Conservation (phyloP, 331 rosid species). For the Prunus yedoensis region DNA sequence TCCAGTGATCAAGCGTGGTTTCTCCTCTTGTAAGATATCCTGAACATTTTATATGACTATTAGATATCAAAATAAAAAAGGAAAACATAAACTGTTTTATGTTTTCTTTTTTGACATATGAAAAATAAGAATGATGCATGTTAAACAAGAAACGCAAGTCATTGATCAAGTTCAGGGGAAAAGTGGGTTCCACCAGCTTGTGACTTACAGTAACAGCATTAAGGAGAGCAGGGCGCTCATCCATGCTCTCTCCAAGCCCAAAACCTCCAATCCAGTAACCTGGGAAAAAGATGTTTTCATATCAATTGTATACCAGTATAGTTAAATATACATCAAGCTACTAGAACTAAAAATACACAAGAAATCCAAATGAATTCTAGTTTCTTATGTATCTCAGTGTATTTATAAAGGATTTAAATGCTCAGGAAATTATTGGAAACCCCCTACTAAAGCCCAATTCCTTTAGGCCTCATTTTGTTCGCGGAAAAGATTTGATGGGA, state of each 20-base stretch:
- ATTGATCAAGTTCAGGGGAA: not conserved
- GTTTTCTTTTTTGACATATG: not conserved
- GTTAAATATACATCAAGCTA: not conserved
- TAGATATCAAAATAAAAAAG: not conserved
- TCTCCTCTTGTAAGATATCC: slow-evolving; percentile 75
- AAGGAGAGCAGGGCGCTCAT: slow-evolving; percentile 78
- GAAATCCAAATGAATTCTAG: not conserved
- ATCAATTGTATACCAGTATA: not conserved
- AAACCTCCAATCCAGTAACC: slow-evolving; percentile 97
- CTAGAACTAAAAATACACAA: not conserved
- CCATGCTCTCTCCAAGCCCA: slow-evolving; percentile 89
- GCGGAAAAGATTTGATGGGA: no score
- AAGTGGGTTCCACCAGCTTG: not conserved
- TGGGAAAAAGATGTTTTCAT: slow-evolving; percentile 20
- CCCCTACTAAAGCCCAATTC: not conserved
- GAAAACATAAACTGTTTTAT: not conserved
- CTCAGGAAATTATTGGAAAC: not conserved
- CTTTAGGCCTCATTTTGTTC: no score
- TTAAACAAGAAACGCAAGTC: not conserved
- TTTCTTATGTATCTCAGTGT: not conserved
- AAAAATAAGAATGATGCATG: not conserved
- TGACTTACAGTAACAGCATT: slow-evolving; percentile 58
- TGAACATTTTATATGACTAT: slow-evolving; percentile 28
- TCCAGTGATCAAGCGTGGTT: slow-evolving; percentile 83
- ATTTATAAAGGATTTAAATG: not conserved